Evolutionary conservation across 1,284 basidiomycete genomes (phyloP), one percentile per base, ranked within the genome.

Genomic region (Ceratobasidium theobromae): DNA sequence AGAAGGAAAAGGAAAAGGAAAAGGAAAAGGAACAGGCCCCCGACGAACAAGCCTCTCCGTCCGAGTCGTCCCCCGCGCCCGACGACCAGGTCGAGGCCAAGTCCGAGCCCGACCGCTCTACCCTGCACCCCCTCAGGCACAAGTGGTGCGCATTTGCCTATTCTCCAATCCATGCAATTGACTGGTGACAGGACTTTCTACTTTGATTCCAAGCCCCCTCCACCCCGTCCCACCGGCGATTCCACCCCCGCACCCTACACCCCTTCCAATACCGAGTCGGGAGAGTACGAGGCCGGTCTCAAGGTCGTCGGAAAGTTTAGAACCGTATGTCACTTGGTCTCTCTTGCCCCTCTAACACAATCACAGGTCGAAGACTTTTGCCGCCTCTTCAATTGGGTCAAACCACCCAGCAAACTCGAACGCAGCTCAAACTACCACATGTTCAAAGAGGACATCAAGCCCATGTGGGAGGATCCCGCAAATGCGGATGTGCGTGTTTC

Each of bases 381-480:
- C 74, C 84, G 90, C n/a, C 91, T 93, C 78, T 91, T 95, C 80
- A 94, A 95, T 77, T 95, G 94, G 86, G 84, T 96, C 68, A 92
- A 93, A 75, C 88, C 90, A 1, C 95, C 95, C 1, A 93, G 91
- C 52, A 85, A 86, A 71, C 84, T 97, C 40, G 90, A 93, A 71
- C 86, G 86, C 71, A 91, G 93, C 76, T 88, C 89, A 40, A 96
- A 95, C 77, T 96, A 96, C 74, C 95, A 97, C 74, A 80, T 97
- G 65, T 98, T 98, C 85, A 97, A 97, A 77, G 81, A 85, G 28
- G 89, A 89, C 35, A 91, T 91, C 78, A 93, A 92, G 74, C 90
- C 93, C 43, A 95, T 96, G 91, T 97, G 95, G 94, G 95, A 97
- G 77, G 95, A 97, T 75, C 85, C 86, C 25, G 90, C 93, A 52